These are phyloP conservation scores for Asterophora lycoperdoides DNA, from an alignment of 768 basidiomycete genomes.

Conservation along the genomic window DNA sequence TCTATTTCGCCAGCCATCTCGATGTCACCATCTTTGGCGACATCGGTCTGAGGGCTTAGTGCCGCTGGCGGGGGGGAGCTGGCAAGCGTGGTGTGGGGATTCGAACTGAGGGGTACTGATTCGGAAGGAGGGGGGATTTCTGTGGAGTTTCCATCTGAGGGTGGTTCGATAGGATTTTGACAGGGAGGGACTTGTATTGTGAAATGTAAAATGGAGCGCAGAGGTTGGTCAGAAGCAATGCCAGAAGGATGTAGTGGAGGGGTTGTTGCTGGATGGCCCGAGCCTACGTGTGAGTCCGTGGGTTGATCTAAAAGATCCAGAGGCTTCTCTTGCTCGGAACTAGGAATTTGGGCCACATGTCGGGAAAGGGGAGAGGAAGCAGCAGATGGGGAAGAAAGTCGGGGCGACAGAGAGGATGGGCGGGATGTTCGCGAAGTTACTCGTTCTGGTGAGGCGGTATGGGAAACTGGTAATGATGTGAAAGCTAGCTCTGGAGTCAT, in stretches of 20 bases:
- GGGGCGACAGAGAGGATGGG: background rate
- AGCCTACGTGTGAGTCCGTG: background rate
- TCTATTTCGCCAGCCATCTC: too few species aligned
- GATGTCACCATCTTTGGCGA: too few species aligned
- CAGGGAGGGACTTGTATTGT: background rate
- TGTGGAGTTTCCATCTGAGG: background rate
- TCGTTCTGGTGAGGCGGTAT: background rate
- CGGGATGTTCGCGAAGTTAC: too few species aligned
- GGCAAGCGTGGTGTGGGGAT: background rate
- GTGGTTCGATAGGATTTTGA: background rate
- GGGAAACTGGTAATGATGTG: background rate
- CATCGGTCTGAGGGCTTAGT: slow-evolving; percentile 22
- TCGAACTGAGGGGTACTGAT: background rate
- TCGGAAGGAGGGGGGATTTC: background rate
- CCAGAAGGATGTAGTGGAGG: background rate
- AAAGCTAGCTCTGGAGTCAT: too few species aligned
- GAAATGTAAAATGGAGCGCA: background rate
- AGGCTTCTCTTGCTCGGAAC: background rate
- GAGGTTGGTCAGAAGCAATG: background rate
- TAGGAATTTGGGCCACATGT: background rate
- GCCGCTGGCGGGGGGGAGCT: background rate
- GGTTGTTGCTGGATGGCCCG: background rate
- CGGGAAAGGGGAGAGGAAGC: background rate
- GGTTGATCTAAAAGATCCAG: background rate
- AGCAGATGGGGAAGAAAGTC: background rate